Base-by-base conservation (phyloP, 2,329 filamentous ascomycete species). In the Aspergillus sp. region DNA sequence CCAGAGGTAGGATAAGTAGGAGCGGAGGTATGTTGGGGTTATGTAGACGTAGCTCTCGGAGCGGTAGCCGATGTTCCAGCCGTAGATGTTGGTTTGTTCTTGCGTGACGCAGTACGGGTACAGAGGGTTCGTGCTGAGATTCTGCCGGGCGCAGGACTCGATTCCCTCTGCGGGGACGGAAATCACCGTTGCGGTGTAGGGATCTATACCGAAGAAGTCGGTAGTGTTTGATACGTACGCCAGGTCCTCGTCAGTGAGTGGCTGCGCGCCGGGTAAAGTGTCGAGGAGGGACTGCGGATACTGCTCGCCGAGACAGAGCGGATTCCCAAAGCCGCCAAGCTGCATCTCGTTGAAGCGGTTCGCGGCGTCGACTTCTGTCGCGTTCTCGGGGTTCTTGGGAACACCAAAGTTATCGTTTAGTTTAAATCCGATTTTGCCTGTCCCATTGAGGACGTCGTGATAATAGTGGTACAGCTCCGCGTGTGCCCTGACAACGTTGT, bases 261-360 rank as follows among this genome's bases (percentile, higher is more conserved):
- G 79, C 15, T 60, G 3, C n/a, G 82, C 78, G 17, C 80, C 78
- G 0, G 76, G 71, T 2, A 82, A 74, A 0, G 82, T 83, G 19
- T 77, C 74, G 52, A 82, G 81, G 9, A 81, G 69, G 0, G 70
- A 74, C 1, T 72, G 63, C 0, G 79, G 79, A 45, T 82, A 83
- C 64, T 83, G 80, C 51, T 80, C 72, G 7, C 76, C 80, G 2
- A 81, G 68, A 64, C 77, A 82, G 11, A 80, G 73, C 0, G 81
- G 80, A 43, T 81, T 76, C 2, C 73, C 76, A 63, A 82, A 82
- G 66, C 77, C 77, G 0, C 77, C 81, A 43, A 77, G 66, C 53
- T 60, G 47, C 86, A 97, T 97, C 49, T 94, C 93, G 68, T 87
- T 84, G 83, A 95, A 98, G 68, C 94, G 85, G 41, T 97, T 85